Evolutionary conservation across 1,284 basidiomycete genomes (phyloP), one percentile per base, ranked within the genome.

Genomic region (Puccinia horiana): DNA sequence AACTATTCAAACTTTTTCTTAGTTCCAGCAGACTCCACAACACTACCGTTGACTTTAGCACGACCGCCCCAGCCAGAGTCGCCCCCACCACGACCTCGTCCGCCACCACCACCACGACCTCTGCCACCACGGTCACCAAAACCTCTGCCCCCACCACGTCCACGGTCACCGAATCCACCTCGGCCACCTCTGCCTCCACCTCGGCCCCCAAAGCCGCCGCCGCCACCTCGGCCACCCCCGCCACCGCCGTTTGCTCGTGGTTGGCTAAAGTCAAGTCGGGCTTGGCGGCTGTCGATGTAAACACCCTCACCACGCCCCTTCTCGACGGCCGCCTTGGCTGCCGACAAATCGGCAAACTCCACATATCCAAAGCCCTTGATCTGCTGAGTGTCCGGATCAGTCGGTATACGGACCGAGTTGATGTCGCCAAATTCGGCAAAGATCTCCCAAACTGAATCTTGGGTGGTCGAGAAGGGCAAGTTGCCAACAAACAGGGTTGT

Each of bases 331-430:
- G 92, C 92, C 88, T 92, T 92, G 18, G 97, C 94, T 84, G 90
- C 88, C 67, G 92, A 93, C 75, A 94, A 87, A 84, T 93, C 91
- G 84, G 91, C 91, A 87, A 96, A 98, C 88, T 98, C 95, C 87
- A 98, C 93, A 88, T 99, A 99, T 69, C 92, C 97, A 88, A 96
- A 99, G 86, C 97, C 97, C 88, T 98, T 99, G 82, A 94, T 92
- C 84, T 90, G 90, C 70, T 94, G 95, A 6, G 93, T 91, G 82
- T 99, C 97, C 83, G 93, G 90, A 88, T 99, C 96, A 77, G 95
- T 98, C 42, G 96, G 95, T 80, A 99, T 88, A 84, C 96, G 91
- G 73, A 99, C 94, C 85, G 90, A 93, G 88, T 94, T 93, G 78
- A 98, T 91, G 83, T 93, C 92, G 76, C 96, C 96, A 87, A 92